A percentile compares a stretch with the other conserved stretches of the same genome.
These are phyloP conservation scores for Cicer arietinum DNA, from an alignment of 306 rosid species.

Conservation along the genomic window DNA sequence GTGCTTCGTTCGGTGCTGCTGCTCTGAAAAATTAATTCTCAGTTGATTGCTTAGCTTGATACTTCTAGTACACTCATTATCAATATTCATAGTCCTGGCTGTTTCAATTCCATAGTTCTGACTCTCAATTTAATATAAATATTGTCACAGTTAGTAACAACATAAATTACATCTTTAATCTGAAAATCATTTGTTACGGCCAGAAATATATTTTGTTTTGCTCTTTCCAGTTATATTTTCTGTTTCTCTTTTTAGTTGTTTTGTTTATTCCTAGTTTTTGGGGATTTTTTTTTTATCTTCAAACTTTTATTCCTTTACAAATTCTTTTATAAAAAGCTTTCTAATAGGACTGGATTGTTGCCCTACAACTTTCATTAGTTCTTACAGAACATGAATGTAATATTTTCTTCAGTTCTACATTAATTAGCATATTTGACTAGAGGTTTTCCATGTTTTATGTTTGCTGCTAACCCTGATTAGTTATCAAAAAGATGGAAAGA, in stretches of 20 bases:
- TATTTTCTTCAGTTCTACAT: neutral
- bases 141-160: neutral
- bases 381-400: neutral
- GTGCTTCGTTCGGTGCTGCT: neutral
- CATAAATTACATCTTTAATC: conserved; percentile 5
- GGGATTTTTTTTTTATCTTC: neutral
- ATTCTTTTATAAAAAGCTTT: neutral
- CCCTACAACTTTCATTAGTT: neutral
- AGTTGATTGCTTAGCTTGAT: neutral
- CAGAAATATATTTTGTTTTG: neutral
- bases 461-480: too few relatives aligned
- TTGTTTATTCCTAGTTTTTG: neutral
- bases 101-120: neutral
- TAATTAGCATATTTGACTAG: neutral
- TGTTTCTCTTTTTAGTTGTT: neutral
- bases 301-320: neutral
- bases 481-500: too few relatives aligned
- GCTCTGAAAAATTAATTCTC: conserved; percentile 9
- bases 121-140: neutral
- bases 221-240: neutral
- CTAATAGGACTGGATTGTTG: too few relatives aligned
- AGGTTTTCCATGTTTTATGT: neutral
- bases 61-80: neutral
- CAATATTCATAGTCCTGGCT: neutral
- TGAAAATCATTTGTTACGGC: neutral